Base-by-base conservation (phyloP, 2,329 filamentous ascomycete genomes). In the Xylaria sp. region DNA sequence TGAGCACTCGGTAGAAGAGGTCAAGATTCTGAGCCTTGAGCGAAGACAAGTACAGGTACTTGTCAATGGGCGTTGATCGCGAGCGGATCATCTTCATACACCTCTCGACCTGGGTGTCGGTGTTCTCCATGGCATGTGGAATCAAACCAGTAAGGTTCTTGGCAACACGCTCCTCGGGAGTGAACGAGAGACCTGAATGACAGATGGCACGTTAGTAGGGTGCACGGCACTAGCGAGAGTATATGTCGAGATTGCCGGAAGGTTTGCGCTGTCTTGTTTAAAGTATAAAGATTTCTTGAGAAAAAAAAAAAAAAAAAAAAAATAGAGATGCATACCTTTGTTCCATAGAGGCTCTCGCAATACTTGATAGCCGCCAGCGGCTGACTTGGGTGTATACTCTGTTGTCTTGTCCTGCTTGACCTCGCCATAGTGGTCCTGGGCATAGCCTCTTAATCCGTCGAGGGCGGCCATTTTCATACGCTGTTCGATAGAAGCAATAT, bases 1-100 rank as follows among this genome's bases (percentile, higher is more conserved):
- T 90, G 67, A 94, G 82, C 66, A 94, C 84, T 68, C 92, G 87
- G 82, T 92, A 94, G 83, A 94, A 95, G 61, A 95, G 85, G 76
- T 94, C 89, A 65, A 87, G 84, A 75, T 94, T 94, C 72, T 89
- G 86, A 75, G 84, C 84, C 79, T 92, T 91, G 77, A 94, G 79
- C 67, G 86, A 83, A 46, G 89, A 91, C 76, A 95, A 83, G 79
- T 94, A 95, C 59, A 93, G 85, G 78, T 93, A 94, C 81, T 91
- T 92, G 84, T 94, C 91, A 72, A 95, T 87, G 68, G 82, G 80
- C 49, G 90, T 91, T 67, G 85, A 79, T 67, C 90, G 88, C 65
- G 84, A 84, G 61, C 88, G 83, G 72, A 94, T 89, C 80, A 93
- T 89, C 77, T 87, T 88, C 80, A 94, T 87, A 74, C 89, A 90